Percentiles rank a stretch among this genome's conserved stretches.
phyloP scores from a whole-genome alignment of 129 eudicot genomes.

The Solidago caesia region DNA sequence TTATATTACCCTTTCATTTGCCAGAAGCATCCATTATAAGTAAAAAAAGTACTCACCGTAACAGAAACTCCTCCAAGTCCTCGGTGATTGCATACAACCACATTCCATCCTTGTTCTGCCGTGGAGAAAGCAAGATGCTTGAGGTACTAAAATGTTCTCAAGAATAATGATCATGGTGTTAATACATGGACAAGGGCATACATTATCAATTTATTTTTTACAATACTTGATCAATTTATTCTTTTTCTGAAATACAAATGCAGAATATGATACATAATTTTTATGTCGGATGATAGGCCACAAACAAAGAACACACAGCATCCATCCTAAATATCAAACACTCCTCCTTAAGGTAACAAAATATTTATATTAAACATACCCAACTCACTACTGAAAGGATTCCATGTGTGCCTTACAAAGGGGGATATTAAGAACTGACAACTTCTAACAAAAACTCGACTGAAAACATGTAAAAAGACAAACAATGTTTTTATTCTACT shows the following conservation, averaged over 20 bases:
- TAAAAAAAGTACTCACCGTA: slow-evolving; percentile 60
- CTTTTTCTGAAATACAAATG: slow-evolving; percentile 3
- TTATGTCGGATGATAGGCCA: background rate
- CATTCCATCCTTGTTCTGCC: slow-evolving; percentile 84
- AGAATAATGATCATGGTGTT: slow-evolving; percentile 13
- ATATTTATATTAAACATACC: background rate
- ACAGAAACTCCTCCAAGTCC: slow-evolving; percentile 92
- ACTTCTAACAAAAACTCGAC: too few relatives aligned
- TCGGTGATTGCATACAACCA: slow-evolving; percentile 86
- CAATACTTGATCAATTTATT: background rate
- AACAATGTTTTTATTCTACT: background rate
- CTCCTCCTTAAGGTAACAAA: background rate
- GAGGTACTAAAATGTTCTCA: slow-evolving; percentile 51
- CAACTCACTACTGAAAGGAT: background rate
- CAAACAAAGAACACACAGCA: background rate
- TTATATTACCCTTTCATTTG: background rate
- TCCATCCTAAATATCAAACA: slow-evolving; percentile 1
- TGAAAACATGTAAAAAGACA: too few relatives aligned
- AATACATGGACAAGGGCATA: slow-evolving; percentile 18
- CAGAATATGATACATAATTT: background rate
- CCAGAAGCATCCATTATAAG: slow-evolving; percentile 4
- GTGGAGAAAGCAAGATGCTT: slow-evolving; percentile 78
- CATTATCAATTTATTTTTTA: slow-evolving; percentile 5
- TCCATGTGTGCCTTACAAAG: background rate
- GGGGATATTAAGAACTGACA: background rate